Conservation (phyloP, 2,329 filamentous ascomycete genomes). For the Neofusicoccum sp. region DNA sequence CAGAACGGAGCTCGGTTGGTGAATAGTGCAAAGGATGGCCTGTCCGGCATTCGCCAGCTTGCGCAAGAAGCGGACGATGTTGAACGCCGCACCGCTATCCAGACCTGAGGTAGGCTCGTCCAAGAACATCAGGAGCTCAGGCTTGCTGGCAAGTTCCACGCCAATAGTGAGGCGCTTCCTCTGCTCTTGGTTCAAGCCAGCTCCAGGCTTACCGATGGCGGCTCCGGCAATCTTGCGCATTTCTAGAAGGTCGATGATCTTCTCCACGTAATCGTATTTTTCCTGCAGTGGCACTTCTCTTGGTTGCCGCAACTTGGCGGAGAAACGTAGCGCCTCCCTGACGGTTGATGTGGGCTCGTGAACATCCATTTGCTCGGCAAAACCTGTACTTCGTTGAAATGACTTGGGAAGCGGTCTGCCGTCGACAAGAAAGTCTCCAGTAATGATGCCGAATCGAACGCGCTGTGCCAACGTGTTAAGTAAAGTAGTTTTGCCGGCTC, state of each 20-base stretch:
- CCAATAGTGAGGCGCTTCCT: slow-evolving; percentile 73
- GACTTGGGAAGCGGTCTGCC: slow-evolving; percentile 37
- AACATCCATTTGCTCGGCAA: slow-evolving; percentile 66
- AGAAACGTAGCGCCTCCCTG: slow-evolving; percentile 67
- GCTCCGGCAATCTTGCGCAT: slow-evolving; percentile 69
- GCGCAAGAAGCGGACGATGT: slow-evolving; percentile 65
- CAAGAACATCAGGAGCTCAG: slow-evolving; percentile 67
- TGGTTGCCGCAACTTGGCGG: slow-evolving; percentile 65
- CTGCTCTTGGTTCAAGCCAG: slow-evolving; percentile 61
- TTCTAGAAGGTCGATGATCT: slow-evolving; percentile 64
- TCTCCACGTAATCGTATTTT: slow-evolving; percentile 70
- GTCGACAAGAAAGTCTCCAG: slow-evolving; percentile 50
- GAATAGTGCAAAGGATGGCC: slow-evolving; percentile 70
- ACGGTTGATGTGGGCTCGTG: slow-evolving; percentile 69
- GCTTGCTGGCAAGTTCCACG: slow-evolving; percentile 69
- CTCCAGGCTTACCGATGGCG: slow-evolving; percentile 61
- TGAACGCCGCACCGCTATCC: slow-evolving; percentile 69
- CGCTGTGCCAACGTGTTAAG: slow-evolving; percentile 47
- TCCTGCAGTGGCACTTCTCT: slow-evolving; percentile 59
- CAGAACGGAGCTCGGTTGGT: slow-evolving; percentile 68
- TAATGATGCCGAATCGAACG: slow-evolving; percentile 48
- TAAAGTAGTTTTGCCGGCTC: slow-evolving; percentile 44
- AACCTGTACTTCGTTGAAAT: slow-evolving; percentile 58
- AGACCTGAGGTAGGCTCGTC: slow-evolving; percentile 68
- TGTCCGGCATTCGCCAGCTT: slow-evolving; percentile 69